These are phyloP conservation scores for Stephanodiscus minutulus DNA, from an alignment of 108 stramenopile genomes.

Conservation along the genomic window DNA sequence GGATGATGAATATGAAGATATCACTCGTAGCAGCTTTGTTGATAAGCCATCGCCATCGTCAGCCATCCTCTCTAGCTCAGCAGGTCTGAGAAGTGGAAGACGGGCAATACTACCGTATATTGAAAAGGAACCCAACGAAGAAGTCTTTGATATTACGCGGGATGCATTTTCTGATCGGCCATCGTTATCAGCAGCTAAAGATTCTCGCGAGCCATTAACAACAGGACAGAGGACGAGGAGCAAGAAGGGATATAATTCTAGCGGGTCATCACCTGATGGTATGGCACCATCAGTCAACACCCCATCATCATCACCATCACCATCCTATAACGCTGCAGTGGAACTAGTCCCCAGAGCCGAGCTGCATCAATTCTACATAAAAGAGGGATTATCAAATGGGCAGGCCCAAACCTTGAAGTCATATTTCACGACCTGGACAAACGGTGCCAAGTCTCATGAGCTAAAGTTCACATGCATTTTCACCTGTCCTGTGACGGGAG, in stretches of 20 bases:
- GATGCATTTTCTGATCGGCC: conserved; percentile 15
- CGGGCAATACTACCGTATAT: background rate
- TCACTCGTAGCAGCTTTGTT: conserved; percentile 8
- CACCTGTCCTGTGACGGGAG: conserved; percentile 40
- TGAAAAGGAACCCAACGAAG: background rate
- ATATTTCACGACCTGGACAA: conserved; percentile 50
- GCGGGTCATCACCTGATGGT: background rate
- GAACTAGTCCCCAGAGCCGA: conserved; percentile 13
- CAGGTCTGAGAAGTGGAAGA: background rate
- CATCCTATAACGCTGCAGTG: background rate
- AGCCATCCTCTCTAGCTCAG: background rate
- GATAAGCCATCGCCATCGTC: background rate
- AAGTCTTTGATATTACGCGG: conserved; percentile 25
- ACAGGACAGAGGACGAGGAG: background rate
- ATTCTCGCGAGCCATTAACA: background rate
- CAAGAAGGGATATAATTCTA: background rate
- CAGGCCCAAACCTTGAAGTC: conserved; percentile 11
- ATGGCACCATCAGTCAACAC: background rate
- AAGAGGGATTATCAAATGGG: background rate
- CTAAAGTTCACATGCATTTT: conserved; percentile 31
- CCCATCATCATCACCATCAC: background rate
- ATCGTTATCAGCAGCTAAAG: background rate
- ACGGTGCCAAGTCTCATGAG: conserved; percentile 32
- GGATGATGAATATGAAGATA: background rate
- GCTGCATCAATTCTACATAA: conserved; percentile 23